Conservation (phyloP, 176 grass and related monocot genomes). For the Lolium rigidum region DNA sequence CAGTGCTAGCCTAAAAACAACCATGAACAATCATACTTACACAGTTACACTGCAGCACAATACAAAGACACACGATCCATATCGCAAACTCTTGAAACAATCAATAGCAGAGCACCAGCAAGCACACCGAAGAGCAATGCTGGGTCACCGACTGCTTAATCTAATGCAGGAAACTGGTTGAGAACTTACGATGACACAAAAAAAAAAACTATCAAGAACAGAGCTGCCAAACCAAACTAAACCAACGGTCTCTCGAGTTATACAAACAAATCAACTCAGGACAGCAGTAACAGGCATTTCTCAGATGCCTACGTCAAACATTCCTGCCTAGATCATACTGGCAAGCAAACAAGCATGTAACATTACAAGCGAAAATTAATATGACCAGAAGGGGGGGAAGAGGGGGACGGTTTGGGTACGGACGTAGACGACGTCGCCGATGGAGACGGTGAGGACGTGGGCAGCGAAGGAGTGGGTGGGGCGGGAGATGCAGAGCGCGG, state of each 20-base stretch:
- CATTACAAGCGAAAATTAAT: neutral
- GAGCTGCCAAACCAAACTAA: neutral
- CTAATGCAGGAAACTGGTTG: neutral
- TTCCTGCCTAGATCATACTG: neutral
- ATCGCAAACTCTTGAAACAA: neutral
- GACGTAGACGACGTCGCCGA: conserved; percentile 55
- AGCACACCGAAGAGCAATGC: neutral
- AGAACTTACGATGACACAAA: neutral
- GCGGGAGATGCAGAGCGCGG: conserved; percentile 43
- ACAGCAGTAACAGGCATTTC: neutral
- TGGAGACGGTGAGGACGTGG: conserved; percentile 63
- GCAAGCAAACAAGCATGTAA: neutral
- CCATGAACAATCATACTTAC: neutral
- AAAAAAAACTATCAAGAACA: neutral
- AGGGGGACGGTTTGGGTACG: conserved; percentile 26
- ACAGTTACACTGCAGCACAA: neutral
- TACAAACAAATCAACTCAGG: neutral
- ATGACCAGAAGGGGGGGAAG: neutral
- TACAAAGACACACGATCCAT: neutral
- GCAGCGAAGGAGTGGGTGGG: conserved; percentile 15
- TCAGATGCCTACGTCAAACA: neutral
- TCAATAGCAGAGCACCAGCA: neutral
- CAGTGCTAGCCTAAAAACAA: conserved; percentile 4
- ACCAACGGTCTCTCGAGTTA: neutral
- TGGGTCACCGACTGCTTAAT: neutral